phyloP scores from a whole-genome alignment of 176 grass and related monocot species.

The Raddia guianensis region DNA sequence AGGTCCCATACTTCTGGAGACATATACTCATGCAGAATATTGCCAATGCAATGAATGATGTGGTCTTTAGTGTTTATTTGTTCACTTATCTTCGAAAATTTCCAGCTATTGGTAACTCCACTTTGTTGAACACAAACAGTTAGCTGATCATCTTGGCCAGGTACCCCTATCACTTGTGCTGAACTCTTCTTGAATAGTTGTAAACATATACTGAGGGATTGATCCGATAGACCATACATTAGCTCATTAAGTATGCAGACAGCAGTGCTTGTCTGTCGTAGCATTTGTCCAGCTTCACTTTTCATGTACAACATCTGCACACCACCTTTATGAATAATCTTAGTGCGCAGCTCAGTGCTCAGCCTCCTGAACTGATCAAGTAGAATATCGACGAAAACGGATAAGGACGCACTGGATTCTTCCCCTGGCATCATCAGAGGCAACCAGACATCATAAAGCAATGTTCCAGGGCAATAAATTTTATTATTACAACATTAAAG shows the following conservation, averaged over 20 bases:
- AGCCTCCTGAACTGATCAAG: conserved; percentile 79
- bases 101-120: conserved; percentile 34
- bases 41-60: conserved; percentile 73
- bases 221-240: conserved; percentile 85
- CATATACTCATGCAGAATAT: conserved; percentile 83
- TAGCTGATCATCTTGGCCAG: conserved; percentile 39
- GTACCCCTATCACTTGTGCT: conserved; percentile 28
- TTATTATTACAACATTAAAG: not conserved
- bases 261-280: conserved; percentile 67
- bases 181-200: conserved; percentile 56
- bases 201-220: conserved; percentile 62
- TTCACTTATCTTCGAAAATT: conserved; percentile 56
- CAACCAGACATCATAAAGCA: conserved; percentile 36
- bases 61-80: conserved; percentile 49
- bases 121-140: conserved; percentile 28
- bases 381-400: conserved; percentile 80
- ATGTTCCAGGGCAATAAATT: conserved; percentile 18
- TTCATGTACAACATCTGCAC: conserved; percentile 57
- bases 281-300: conserved; percentile 59
- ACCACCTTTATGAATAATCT: conserved; percentile 54
- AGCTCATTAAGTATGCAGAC: conserved; percentile 98
- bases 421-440: conserved; percentile 53
- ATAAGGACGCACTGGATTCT: conserved; percentile 53
- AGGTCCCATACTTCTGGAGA: conserved; percentile 84
- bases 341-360: conserved; percentile 60